Base-by-base conservation (phyloP, 106 monocot species). In the Dendrobium chrysotoxum region DNA sequence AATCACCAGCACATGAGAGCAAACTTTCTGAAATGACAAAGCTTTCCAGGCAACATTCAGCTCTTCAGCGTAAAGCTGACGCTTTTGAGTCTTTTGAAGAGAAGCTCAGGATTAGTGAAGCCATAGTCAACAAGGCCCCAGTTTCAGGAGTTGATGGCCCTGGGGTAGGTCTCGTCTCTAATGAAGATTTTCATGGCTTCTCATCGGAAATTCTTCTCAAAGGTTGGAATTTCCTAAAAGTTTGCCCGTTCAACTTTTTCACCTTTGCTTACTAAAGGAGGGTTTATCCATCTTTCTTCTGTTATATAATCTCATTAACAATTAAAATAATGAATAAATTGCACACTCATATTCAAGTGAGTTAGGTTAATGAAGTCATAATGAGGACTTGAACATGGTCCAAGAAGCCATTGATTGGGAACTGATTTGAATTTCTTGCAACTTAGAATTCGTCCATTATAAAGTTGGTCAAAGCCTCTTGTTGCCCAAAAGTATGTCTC, bases 181-280 rank as follows among this genome's bases (percentile, higher is more conserved):
- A 50, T 15, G 50, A 71, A n/a, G 81, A 77, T 79, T 82, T 84
- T 39, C 81, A 80, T 83, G 86, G 81, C 45, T 68, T 78, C 28
- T 75, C 90, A 47, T 77, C 86, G n/a, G 93, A 90, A 75, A 84
- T 87, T 9, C 79, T 91, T 73, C 79, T 92, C 30, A 90, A 96
- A 91, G 96, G 93, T 95, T 65, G 53, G 28, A 39, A 74, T 42
- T 20, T 42, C 39, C 42, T 4, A 40, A 74, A 39, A n/a, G 4
- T 74, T 50, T 9, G 26, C 1, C 20, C 18, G 4, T 40, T 39
- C 20, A 39, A 40, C 72, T 73, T 41, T 16, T 70, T 18, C 40
- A 50, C 7, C 58, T 55, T 58, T 58, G 30, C 58, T 58, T 18
- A 7, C 38, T 13, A 42, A 42, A 9, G 42, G 5, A 9, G 42